Evolutionary conservation across 306 rosid species (phyloP), one percentile per base, ranked within the genome.

Genomic region (Lithocarpus polystachyus): DNA sequence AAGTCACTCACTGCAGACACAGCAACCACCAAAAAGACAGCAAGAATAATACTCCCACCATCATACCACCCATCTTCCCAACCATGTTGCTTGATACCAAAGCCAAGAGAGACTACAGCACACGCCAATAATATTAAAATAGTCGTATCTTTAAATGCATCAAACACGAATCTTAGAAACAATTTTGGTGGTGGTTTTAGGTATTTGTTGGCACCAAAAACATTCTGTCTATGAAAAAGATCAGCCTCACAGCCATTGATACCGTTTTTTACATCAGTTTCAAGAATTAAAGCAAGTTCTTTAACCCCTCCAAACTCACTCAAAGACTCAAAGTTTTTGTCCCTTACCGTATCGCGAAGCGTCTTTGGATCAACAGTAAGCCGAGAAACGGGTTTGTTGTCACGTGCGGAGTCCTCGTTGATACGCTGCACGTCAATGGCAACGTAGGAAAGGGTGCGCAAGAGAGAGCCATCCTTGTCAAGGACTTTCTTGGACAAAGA

Each of bases 1-100:
- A 59, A 80, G 78, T 80, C 65, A 67, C 79, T 80, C 20, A 14
- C 24, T 3, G 79, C 65, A 28, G 83, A 80, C 17, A 80, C 74
- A 4, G 45, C 23, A 0, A 80, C 79, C 31, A 80, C 79, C 13
- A 80, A 77, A 10, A 80, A 14, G 31, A 74, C 60, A 67, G 78
- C 79, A 5, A 73, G 5, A 8, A 72, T 56, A 31, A 80, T 80
- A 2, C 83, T 80, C n/a, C 83, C 83, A 26, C 83, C 83, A 29
- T 80, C 83, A 56, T 71, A 80, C 83, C 83, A 73, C 40, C 83
- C 83, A 26, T 65, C 68, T 1, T 40, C 68, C 83, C 79, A 80
- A 6, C 83, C 83, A 37, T 54, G 59, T 45, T 80, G 69, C 55
- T 80, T 80, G 40, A 80, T 80, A 2, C 83, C 78, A 48, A 80